Conservation (phyloP, 2,329 filamentous ascomycete species). For the Penicillium sp. region DNA sequence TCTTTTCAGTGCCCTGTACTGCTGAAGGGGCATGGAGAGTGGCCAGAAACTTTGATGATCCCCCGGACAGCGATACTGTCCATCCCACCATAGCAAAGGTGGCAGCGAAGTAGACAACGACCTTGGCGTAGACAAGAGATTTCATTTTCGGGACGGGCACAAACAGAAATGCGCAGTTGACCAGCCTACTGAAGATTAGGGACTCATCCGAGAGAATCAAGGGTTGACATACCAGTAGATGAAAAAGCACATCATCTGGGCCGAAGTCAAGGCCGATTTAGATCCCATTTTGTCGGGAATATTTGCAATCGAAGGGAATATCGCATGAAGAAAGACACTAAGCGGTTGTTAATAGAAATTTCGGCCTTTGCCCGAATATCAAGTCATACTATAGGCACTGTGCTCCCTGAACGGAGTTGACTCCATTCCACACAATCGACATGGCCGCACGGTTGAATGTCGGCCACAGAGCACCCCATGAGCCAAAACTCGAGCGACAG, state of each 20-base stretch:
- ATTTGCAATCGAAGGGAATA: conserved; percentile 43
- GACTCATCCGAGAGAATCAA: not conserved
- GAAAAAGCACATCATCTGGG: conserved; percentile 45
- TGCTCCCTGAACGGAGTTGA: conserved; percentile 41
- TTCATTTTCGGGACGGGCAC: conserved; percentile 43
- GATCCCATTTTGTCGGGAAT: conserved; percentile 44
- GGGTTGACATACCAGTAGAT: conserved; percentile 36
- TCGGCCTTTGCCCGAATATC: not conserved
- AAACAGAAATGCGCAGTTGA: conserved; percentile 42
- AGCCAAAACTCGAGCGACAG: conserved; percentile 46
- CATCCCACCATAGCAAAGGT: conserved; percentile 44
- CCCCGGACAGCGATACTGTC: conserved; percentile 37
- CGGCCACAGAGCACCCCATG: conserved; percentile 50
- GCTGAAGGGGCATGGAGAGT: conserved; percentile 24
- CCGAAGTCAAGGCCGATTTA: conserved; percentile 43
- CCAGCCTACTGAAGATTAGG: conserved; percentile 16
- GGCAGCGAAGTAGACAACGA: conserved; percentile 40
- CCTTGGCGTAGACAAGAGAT: conserved; percentile 36
- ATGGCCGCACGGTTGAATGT: conserved; percentile 41
- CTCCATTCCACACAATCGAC: conserved; percentile 50
- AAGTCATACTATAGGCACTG: conserved; percentile 36
- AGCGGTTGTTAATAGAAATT: not conserved
- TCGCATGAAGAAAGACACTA: conserved; percentile 44
- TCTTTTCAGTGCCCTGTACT: conserved; percentile 33
- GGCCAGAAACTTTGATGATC: conserved; percentile 23